phyloP scores from a whole-genome alignment of 345 rosid genomes.

The Combretum micranthum region DNA sequence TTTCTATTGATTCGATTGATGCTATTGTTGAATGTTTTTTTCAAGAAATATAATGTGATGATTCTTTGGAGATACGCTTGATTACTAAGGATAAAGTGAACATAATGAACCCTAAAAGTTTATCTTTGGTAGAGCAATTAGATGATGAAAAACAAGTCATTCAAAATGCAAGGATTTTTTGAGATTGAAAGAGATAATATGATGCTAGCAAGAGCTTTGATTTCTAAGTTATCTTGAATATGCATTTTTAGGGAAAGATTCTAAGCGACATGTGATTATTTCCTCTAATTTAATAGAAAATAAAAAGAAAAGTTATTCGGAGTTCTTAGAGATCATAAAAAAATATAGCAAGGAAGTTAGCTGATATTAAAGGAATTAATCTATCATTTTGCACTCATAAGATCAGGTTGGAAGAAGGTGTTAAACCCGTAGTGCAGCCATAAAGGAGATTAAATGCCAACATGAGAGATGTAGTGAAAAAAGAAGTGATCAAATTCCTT shows the following conservation, averaged over 20 bases:
- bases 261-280: not conserved
- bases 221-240: not conserved
- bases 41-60: too few relatives aligned
- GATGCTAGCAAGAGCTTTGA: too few relatives aligned
- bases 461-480: not conserved
- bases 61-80: too few relatives aligned
- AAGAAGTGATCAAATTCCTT: not conserved
- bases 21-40: too few relatives aligned
- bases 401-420: not conserved
- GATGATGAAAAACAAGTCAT: too few relatives aligned
- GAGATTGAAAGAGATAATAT: too few relatives aligned
- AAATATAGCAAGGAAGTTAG: too few relatives aligned
- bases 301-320: not conserved
- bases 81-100: too few relatives aligned
- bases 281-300: not conserved
- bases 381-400: not conserved
- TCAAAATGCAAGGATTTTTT: too few relatives aligned
- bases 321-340: not conserved
- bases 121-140: too few relatives aligned
- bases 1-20: too few relatives aligned
- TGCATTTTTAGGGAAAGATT: not conserved
- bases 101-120: too few relatives aligned
- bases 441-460: not conserved
- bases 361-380: not conserved
- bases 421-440: not conserved